These are phyloP conservation scores for Sordariomycetes sp. DNA, from an alignment of 2,329 filamentous ascomycete species.

Conservation along the genomic window DNA sequence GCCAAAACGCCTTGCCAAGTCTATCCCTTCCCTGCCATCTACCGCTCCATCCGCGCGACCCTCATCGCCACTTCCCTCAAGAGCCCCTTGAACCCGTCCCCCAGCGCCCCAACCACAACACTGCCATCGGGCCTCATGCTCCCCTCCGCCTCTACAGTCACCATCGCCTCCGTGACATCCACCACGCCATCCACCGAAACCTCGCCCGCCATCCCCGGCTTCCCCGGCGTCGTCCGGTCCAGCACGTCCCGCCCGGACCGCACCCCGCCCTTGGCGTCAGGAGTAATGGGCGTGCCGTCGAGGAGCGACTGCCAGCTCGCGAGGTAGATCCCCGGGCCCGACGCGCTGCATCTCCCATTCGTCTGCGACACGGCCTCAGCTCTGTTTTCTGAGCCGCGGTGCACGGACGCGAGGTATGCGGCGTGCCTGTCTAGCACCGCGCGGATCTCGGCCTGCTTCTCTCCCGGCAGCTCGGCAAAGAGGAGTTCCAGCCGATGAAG, in stretches of 20 bases:
- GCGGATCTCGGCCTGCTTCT: slow-evolving; percentile 30
- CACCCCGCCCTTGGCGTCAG: slow-evolving; percentile 16
- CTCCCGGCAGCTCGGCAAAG: slow-evolving; percentile 29
- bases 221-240: slow-evolving; percentile 7
- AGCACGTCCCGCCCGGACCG: slow-evolving; percentile 4
- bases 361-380: slow-evolving; percentile 15
- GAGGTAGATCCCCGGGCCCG: slow-evolving; percentile 61
- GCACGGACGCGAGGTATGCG: slow-evolving; percentile 41
- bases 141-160: not conserved
- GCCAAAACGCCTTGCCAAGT: not conserved
- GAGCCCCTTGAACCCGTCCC: not conserved
- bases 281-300: slow-evolving; percentile 56
- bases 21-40: not conserved
- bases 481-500: slow-evolving; percentile 23
- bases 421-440: slow-evolving; percentile 45
- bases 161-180: not conserved
- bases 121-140: not conserved
- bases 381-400: not conserved
- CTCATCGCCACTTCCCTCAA: slow-evolving; percentile 1
- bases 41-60: not conserved
- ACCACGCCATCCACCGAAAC: slow-evolving; percentile 6
- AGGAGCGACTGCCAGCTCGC: slow-evolving; percentile 59
- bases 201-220: slow-evolving; percentile 10
- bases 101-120: slow-evolving; percentile 2
- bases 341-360: slow-evolving; percentile 10